phyloP scores from a whole-genome alignment of 176 grass and related monocot genomes.

The Oryza nivara region DNA sequence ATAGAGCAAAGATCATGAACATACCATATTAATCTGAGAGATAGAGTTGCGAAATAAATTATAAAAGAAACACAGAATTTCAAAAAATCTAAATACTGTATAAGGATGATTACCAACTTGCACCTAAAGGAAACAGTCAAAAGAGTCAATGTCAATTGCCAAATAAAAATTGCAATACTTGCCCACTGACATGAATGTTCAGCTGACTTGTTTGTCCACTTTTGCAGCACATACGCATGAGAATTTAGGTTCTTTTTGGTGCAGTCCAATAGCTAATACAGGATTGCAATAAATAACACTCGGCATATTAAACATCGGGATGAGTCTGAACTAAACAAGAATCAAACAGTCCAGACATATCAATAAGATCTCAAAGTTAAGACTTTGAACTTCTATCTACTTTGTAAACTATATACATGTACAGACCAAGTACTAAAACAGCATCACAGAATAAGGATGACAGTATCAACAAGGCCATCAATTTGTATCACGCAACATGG shows the following conservation, averaged over 20 bases:
- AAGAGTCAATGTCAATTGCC: not conserved
- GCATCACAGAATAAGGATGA: not conserved
- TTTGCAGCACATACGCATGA: not conserved
- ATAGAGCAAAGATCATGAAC: constrained; percentile 4
- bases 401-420: constrained; percentile 26
- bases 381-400: not conserved
- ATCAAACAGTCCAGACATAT: not conserved
- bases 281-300: constrained; percentile 22
- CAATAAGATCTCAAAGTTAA: constrained; percentile 21
- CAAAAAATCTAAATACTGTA: not conserved
- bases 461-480: not conserved
- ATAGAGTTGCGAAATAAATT: not conserved
- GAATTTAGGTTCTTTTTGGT: not conserved
- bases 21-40: constrained; percentile 19
- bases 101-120: not conserved
- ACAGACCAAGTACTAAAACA: constrained; percentile 13
- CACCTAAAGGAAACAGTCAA: constrained; percentile 18
- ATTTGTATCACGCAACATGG: constrained; percentile 5
- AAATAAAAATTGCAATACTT: constrained; percentile 15
- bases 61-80: not conserved
- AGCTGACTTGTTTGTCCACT: not conserved
- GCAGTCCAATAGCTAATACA: constrained; percentile 3
- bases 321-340: constrained; percentile 23
- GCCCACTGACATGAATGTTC: not conserved
- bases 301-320: constrained; percentile 6